A percentile compares a stretch with the other conserved stretches of the same genome.
These are phyloP conservation scores for Talaromyces funiculosus DNA, from an alignment of 2,329 filamentous ascomycete genomes.

Conservation along the genomic window DNA sequence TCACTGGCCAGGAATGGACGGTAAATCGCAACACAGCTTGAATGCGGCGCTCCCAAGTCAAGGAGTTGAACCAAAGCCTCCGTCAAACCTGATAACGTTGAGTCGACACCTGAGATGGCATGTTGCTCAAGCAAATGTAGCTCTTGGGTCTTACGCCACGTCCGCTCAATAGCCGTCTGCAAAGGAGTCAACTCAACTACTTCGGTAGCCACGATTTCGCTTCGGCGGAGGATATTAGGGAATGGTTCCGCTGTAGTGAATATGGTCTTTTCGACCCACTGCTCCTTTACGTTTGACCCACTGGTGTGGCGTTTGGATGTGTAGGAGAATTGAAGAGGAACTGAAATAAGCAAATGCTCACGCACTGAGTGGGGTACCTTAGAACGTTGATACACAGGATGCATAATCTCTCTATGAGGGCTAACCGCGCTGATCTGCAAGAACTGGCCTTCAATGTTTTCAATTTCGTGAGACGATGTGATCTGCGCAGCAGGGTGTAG, in stretches of 20 bases:
- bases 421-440: slow-evolving; percentile 75
- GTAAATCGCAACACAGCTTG: slow-evolving; percentile 74
- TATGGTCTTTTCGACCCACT: slow-evolving; percentile 75
- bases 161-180: slow-evolving; percentile 85
- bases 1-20: slow-evolving; percentile 62
- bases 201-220: slow-evolving; percentile 68
- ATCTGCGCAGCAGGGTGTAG: slow-evolving; percentile 83
- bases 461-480: slow-evolving; percentile 61
- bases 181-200: slow-evolving; percentile 65
- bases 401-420: slow-evolving; percentile 72
- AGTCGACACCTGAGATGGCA: slow-evolving; percentile 65
- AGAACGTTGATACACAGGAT: slow-evolving; percentile 83
- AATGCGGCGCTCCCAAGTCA: slow-evolving; percentile 64
- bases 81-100: slow-evolving; percentile 61
- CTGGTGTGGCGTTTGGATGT: slow-evolving; percentile 65
- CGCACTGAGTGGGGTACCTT: slow-evolving; percentile 74
- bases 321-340: slow-evolving; percentile 72
- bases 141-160: slow-evolving; percentile 84
- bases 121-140: slow-evolving; percentile 70
- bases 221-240: slow-evolving; percentile 82
- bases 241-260: slow-evolving; percentile 82
- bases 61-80: slow-evolving; percentile 74
- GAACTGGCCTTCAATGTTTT: slow-evolving; percentile 87
- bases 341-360: slow-evolving; percentile 77
- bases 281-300: slow-evolving; percentile 61